Conservation (phyloP, 2,329 filamentous ascomycete species). For the Lecanosticta acicola region DNA sequence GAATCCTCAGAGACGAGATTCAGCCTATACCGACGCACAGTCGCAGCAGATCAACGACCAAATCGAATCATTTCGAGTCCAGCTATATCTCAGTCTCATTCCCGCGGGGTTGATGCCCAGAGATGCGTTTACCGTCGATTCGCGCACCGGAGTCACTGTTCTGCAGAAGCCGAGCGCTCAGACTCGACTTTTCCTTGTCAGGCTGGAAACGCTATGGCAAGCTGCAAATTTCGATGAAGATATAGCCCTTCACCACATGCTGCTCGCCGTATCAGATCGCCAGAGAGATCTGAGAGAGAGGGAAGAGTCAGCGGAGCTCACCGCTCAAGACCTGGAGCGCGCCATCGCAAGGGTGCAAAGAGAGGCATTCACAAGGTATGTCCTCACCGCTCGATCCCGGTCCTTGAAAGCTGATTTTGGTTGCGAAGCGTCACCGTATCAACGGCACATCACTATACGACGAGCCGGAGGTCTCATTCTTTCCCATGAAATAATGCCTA, state of each 20-base stretch:
- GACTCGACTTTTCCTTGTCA: neutral
- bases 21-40: no score
- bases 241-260: neutral
- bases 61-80: neutral
- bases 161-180: neutral
- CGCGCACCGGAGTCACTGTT: neutral
- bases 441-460: no score
- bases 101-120: constrained; percentile 1
- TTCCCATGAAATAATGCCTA: no score
- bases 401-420: no score
- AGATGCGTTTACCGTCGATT: neutral
- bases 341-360: neutral
- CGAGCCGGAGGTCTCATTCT: no score
- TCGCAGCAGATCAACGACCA: neutral
- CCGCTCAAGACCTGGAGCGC: neutral
- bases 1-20: no score
- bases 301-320: neutral
- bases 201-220: constrained; percentile 1
- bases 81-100: constrained; percentile 3
- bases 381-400: neutral
- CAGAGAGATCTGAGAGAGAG: neutral
- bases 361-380: neutral
- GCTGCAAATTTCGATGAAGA: constrained; percentile 3
- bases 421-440: no score
- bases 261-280: neutral